phyloP scores from a whole-genome alignment of 306 rosid genomes.

The Amphicarpaea edgeworthii region DNA sequence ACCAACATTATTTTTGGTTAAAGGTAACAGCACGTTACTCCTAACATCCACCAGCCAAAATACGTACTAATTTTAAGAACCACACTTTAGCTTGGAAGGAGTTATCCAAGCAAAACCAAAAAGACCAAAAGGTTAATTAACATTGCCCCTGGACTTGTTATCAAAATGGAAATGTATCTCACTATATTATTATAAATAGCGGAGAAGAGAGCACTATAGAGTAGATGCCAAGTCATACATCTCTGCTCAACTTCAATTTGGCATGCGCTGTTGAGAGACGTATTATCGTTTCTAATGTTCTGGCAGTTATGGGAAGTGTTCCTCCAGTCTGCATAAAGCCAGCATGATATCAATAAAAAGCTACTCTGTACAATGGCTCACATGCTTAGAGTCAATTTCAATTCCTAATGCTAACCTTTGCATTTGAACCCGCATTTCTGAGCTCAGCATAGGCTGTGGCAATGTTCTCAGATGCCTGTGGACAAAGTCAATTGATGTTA shows the following conservation, averaged over 20 bases:
- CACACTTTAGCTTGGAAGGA: not conserved
- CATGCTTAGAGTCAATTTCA: slow-evolving; percentile 17
- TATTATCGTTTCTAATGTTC: slow-evolving; percentile 96
- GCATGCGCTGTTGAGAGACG: slow-evolving; percentile 99
- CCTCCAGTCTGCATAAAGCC: slow-evolving; percentile 87
- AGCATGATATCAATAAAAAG: slow-evolving; percentile 41
- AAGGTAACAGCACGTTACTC: not conserved
- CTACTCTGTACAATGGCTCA: not conserved
- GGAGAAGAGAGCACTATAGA: not conserved
- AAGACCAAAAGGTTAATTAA: slow-evolving; percentile 1
- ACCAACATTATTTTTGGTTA: not conserved
- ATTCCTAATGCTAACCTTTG: slow-evolving; percentile 65
- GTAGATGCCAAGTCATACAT: slow-evolving; percentile 55
- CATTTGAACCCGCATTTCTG: slow-evolving; percentile 78
- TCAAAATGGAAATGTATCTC: slow-evolving; percentile 22
- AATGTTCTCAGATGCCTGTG: slow-evolving; percentile 93
- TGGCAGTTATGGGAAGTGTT: slow-evolving; percentile 97
- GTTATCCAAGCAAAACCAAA: slow-evolving; percentile 6
- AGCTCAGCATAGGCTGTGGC: slow-evolving; percentile 96
- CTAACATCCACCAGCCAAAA: slow-evolving; percentile 6
- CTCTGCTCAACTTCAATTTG: slow-evolving; percentile 85
- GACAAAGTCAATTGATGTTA: slow-evolving; percentile 29
- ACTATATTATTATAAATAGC: slow-evolving; percentile 9
- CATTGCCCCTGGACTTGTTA: slow-evolving; percentile 11
- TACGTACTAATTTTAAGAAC: not conserved